Base-by-base conservation (phyloP, 164 flowering plant genomes). In the Warburgia ugandensis region DNA sequence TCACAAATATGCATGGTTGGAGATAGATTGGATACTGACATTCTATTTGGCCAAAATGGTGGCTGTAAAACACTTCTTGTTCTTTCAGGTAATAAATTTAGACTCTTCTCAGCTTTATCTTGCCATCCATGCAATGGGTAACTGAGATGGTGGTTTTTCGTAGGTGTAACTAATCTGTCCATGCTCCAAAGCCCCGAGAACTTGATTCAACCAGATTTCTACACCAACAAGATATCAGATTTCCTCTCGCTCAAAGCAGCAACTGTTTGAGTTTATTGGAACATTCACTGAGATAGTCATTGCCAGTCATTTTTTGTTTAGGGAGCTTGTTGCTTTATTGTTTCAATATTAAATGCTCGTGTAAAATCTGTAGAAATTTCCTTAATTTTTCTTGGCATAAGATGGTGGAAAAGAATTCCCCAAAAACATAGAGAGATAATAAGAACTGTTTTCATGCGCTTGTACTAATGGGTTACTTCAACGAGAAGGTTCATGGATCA, bases 1-100 rank as follows among this genome's bases (percentile, higher is more conserved):
- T 89, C 99, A 31, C 96, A 89, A 61, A 94, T 94, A 62, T 89
- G 97, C 83, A 94, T 94, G 99, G 99, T 94, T 28, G 99, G 96
- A 45, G 97, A 89, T 71, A 84, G 99, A 75, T 41, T 94, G 62
- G 99, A 94, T 50, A 94, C 99, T 0, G 97, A 94, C 62, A 89
- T 94, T 58, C 70, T 94, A 44, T 94, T 94, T 56, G 99, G 99
- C 60, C 92, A 89, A 64, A 94, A 94, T 64, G 96, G 99, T 43
- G 96, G 99, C 12, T 94, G 99, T 76, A 89, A 83, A 70, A 94
- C 96, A 29, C 99, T 94, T 65, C 97, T 94, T 41, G 99, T 89
- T 63, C 87, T 94, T 38, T 94, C 99, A 58, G 97, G 99, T 86
- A 67, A 64, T 16, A 40, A 25, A 45, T n/a, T 9, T 26, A 3